phyloP scores from a whole-genome alignment of 176 grass and related monocot genomes.

The Carex scoparia region DNA sequence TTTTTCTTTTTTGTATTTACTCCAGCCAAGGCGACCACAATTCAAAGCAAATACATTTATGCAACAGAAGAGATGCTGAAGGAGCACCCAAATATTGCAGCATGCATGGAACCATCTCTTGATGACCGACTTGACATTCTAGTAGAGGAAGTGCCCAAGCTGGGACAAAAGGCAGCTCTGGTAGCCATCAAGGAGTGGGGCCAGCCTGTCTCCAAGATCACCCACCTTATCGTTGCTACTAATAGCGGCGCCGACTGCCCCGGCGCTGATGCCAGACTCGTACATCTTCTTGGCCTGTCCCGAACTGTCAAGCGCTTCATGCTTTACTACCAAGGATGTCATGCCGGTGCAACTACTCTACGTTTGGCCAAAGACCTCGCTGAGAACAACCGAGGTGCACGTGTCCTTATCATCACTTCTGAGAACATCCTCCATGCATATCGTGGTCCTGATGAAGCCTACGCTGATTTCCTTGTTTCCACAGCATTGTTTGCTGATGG shows the following conservation, averaged over 20 bases:
- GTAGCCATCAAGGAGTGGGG: conserved; percentile 51
- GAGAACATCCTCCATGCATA: conserved; percentile 45
- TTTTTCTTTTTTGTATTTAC: too few species aligned
- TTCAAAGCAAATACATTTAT: conserved; percentile 26
- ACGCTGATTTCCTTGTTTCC: conserved; percentile 27
- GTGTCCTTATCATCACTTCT: conserved; percentile 41
- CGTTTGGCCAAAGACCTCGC: conserved; percentile 54
- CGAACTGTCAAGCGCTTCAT: conserved; percentile 16
- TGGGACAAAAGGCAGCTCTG: conserved; percentile 18
- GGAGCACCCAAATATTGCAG: conserved; percentile 7
- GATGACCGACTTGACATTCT: conserved; percentile 21
- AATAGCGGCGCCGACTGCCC: conserved; percentile 36
- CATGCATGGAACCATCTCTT: conserved; percentile 28
- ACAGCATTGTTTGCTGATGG: background rate
- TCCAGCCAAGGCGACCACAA: conserved; percentile 33
- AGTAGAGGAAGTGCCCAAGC: conserved; percentile 22
- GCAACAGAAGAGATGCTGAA: conserved; percentile 15
- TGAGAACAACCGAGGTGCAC: conserved; percentile 48
- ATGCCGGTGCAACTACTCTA: conserved; percentile 24
- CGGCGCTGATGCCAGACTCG: conserved; percentile 31
- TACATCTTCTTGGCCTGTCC: conserved; percentile 40
- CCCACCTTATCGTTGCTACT: conserved; percentile 45
- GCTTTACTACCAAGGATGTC: conserved; percentile 19
- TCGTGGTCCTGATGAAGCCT: conserved; percentile 17
- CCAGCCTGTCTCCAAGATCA: conserved; percentile 24